Evolutionary conservation across 2,329 filamentous ascomycete genomes (phyloP).

Genomic region (Hymenoscyphus fraxineus): DNA sequence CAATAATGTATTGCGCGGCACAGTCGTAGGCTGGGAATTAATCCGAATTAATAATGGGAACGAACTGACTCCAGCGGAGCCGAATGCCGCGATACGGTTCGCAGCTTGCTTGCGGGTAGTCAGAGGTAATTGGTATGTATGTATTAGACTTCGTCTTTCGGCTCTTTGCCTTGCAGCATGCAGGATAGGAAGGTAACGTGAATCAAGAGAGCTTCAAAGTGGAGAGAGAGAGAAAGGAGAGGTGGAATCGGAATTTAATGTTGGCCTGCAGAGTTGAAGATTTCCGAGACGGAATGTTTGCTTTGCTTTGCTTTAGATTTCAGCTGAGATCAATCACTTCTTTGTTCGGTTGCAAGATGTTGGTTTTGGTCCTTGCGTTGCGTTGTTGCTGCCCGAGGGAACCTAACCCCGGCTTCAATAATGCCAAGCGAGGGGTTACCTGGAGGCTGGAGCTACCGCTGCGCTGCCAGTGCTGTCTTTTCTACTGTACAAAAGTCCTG

Average conservation of each 20-base stretch:
- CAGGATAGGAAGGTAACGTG: neutral
- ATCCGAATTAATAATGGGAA: neutral
- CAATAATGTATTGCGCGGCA: neutral
- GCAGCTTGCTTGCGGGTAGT: neutral
- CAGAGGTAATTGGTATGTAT: neutral
- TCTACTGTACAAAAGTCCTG: neutral
- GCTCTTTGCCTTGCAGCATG: slow-evolving; percentile 2
- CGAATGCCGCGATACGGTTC: neutral
- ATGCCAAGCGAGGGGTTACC: neutral
- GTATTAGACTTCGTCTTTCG: neutral
- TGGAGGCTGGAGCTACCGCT: no score
- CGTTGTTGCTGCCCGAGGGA: neutral
- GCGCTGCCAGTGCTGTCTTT: no score
- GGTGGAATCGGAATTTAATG: neutral
- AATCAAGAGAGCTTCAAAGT: neutral
- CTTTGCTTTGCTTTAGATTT: neutral
- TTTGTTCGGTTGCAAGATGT: neutral
- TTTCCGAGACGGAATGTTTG: no score
- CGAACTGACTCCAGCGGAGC: neutral
- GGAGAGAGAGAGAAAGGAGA: neutral
- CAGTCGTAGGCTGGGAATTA: neutral
- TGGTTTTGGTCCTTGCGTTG: neutral
- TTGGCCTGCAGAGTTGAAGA: neutral
- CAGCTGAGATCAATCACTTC: neutral
- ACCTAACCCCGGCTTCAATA: neutral